Evolutionary conservation across 192 early-diverging fungal species (phyloP).

Genomic region (Cetraspora pellucida): DNA sequence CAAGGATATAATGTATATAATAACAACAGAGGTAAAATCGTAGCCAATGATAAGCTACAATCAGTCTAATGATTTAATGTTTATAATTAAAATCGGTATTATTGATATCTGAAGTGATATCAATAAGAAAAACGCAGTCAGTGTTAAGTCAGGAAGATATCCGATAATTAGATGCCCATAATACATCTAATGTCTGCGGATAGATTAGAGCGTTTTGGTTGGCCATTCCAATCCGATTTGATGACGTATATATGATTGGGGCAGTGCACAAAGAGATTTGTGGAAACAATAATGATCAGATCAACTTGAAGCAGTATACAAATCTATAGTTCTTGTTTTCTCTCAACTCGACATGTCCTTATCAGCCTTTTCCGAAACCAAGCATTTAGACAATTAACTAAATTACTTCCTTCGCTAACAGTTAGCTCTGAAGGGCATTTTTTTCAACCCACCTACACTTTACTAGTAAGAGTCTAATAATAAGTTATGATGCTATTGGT

Average conservation of each 20-base stretch:
- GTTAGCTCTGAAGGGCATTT: not conserved
- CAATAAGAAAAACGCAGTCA: too few relatives aligned
- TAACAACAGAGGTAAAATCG: too few relatives aligned
- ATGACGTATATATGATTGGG: slow-evolving; percentile 10
- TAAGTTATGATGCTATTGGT: slow-evolving; percentile 12
- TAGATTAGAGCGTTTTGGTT: slow-evolving; percentile 20
- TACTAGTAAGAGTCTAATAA: slow-evolving; percentile 14
- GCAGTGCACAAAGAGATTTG: slow-evolving; percentile 28
- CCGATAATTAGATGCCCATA: too few relatives aligned
- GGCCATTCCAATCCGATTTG: slow-evolving; percentile 17
- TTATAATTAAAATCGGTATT: too few relatives aligned
- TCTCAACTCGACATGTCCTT: slow-evolving; percentile 21
- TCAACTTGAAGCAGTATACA: slow-evolving; percentile 30
- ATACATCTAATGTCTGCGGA: slow-evolving; percentile 6
- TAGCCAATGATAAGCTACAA: too few relatives aligned
- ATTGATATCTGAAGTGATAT: too few relatives aligned
- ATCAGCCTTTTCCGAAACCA: slow-evolving; percentile 1
- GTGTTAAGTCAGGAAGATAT: too few relatives aligned
- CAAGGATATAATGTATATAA: too few relatives aligned
- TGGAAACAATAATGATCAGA: slow-evolving; percentile 28
- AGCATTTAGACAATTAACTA: not conserved
- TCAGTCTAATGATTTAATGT: too few relatives aligned
- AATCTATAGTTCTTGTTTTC: slow-evolving; percentile 22
- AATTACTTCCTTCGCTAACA: slow-evolving; percentile 7
- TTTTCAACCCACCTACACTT: not conserved